These are phyloP conservation scores for Pythium coloratum DNA, from an alignment of 352 stramenopile species.

Conservation along the genomic window DNA sequence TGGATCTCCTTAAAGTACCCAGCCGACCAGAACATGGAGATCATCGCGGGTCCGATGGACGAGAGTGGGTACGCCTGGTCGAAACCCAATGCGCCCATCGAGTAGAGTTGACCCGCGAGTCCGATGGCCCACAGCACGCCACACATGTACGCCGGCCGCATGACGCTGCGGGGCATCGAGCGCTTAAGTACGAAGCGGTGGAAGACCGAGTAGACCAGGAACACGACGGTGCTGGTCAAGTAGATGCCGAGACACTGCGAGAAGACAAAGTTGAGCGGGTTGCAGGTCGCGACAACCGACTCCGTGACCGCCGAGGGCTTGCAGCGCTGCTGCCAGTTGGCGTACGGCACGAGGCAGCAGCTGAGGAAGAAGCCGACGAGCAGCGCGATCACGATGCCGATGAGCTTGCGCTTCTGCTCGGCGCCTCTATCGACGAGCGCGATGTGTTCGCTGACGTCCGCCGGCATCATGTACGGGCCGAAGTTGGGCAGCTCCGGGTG, in stretches of 20 bases:
- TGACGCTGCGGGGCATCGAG: conserved; percentile 80
- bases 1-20: conserved; percentile 85
- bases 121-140: conserved; percentile 75
- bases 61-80: conserved; percentile 82
- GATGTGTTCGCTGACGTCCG: conserved; percentile 60
- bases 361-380: conserved; percentile 70
- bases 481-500: conserved; percentile 83
- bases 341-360: conserved; percentile 76
- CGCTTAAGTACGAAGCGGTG: conserved; percentile 71
- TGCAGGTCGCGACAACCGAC: conserved; percentile 58
- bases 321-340: conserved; percentile 72
- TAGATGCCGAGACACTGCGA: conserved; percentile 85
- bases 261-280: conserved; percentile 83
- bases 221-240: conserved; percentile 69
- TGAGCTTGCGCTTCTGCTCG: conserved; percentile 57
- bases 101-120: conserved; percentile 68
- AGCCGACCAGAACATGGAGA: conserved; percentile 85
- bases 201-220: conserved; percentile 78
- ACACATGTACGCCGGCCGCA: conserved; percentile 78
- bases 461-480: conserved; percentile 75
- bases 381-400: conserved; percentile 64
- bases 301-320: conserved; percentile 33
- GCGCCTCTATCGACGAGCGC: conserved; percentile 44
- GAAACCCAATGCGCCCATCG: conserved; percentile 71
- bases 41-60: conserved; percentile 77